Conservation (phyloP, 352 stramenopile genomes). For the Phytophthora macrochlamydospora region DNA sequence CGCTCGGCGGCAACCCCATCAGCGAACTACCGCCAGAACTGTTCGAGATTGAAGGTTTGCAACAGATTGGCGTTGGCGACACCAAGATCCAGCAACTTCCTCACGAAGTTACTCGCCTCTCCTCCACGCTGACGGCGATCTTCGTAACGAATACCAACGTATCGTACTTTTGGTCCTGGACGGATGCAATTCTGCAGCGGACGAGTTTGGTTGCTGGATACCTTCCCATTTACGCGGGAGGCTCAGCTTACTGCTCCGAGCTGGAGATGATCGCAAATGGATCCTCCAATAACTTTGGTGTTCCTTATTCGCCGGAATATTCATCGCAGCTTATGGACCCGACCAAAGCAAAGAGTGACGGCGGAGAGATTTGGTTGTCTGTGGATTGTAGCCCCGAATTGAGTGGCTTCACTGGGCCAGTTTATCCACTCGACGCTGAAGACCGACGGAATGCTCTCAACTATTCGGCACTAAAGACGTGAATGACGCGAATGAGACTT, state of each 20-base stretch:
- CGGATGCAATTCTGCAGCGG: conserved; percentile 6
- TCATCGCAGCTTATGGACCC: background rate
- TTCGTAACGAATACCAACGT: conserved; percentile 1
- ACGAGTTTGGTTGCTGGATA: background rate
- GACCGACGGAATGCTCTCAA: background rate
- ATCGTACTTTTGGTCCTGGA: conserved; percentile 17
- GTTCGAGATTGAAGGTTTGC: conserved; percentile 21
- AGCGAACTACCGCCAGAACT: conserved; percentile 10
- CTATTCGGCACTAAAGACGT: background rate
- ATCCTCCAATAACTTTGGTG: conserved; percentile 1
- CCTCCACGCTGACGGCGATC: background rate
- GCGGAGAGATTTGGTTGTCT: background rate
- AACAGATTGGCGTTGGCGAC: conserved; percentile 4
- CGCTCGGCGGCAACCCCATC: conserved; percentile 14
- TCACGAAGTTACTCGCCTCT: conserved; percentile 12
- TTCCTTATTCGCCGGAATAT: background rate
- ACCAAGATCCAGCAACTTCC: conserved; percentile 9
- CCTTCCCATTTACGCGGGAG: conserved; percentile 5
- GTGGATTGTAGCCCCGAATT: conserved; percentile 1
- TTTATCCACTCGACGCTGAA: conserved; percentile 11
- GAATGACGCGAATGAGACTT: background rate
- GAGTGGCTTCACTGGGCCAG: background rate
- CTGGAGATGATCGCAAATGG: conserved; percentile 17
- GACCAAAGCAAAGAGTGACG: background rate
- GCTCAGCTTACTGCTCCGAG: conserved; percentile 8